Evolutionary conservation across 768 basidiomycete species (phyloP).

Genomic region (Tylopilus felleus): DNA sequence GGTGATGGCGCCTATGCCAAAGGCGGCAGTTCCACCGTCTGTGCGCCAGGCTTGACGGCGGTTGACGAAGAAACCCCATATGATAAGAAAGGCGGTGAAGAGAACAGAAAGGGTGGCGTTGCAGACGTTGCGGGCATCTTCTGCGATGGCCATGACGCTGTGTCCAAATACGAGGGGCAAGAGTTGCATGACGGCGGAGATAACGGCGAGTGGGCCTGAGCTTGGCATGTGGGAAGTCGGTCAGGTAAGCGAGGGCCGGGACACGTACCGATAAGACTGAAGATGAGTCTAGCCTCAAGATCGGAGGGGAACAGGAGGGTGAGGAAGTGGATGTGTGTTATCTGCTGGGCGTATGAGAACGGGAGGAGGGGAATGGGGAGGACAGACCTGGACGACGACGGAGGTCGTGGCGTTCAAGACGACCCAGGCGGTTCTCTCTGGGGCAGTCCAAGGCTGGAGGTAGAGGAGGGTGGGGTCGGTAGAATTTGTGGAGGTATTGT

Average conservation of each 20-base stretch:
- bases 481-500: constrained; percentile 13
- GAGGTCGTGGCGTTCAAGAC: constrained; percentile 85
- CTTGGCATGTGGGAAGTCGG: neutral
- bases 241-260: rapidly evolving
- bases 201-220: constrained; percentile 77
- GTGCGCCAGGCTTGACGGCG: constrained; percentile 91
- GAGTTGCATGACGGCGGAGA: constrained; percentile 81
- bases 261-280: constrained; percentile 68
- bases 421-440: constrained; percentile 74
- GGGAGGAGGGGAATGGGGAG: neutral
- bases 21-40: constrained; percentile 94
- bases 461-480: constrained; percentile 26
- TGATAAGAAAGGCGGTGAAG: constrained; percentile 82
- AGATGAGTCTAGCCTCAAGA: constrained; percentile 84
- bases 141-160: constrained; percentile 51
- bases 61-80: constrained; percentile 93
- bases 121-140: constrained; percentile 87
- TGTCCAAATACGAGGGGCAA: constrained; percentile 51
- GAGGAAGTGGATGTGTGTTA: constrained; percentile 96
- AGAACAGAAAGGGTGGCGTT: constrained; percentile 95
- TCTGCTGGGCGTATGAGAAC: constrained; percentile 41
- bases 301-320: constrained; percentile 91
- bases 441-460: constrained; percentile 52
- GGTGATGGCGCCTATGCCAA: constrained; percentile 78
- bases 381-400: constrained; percentile 76